Conservation (phyloP, 441 rosid genomes). For the Kokia cookei region DNA sequence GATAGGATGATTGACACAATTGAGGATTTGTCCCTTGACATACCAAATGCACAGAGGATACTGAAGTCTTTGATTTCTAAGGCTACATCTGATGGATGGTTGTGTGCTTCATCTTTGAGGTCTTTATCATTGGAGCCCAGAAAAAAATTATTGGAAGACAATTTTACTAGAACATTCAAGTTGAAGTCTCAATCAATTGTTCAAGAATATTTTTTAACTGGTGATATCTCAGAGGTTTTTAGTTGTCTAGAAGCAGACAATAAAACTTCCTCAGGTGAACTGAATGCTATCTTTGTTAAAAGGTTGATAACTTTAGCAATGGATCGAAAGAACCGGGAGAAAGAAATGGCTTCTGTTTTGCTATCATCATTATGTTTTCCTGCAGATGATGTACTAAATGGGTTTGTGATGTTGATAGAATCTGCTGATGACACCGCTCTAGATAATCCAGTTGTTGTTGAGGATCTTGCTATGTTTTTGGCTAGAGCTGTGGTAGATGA, state of each 20-base stretch:
- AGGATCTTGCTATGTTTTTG: conserved; percentile 83
- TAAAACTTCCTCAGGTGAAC: conserved; percentile 31
- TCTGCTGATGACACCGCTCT: conserved; percentile 82
- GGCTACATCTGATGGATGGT: conserved; percentile 86
- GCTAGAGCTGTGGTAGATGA: conserved; percentile 84
- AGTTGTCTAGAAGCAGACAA: conserved; percentile 59
- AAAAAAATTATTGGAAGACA: conserved; percentile 34
- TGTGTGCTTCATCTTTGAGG: conserved; percentile 70
- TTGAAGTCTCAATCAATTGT: conserved; percentile 59
- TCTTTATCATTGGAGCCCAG: conserved; percentile 33
- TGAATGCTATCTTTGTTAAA: conserved; percentile 70
- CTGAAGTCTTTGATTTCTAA: conserved; percentile 67
- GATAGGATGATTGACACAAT: conserved; percentile 57
- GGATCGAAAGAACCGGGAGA: conserved; percentile 86
- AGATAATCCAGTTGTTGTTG: conserved; percentile 72
- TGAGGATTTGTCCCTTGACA: conserved; percentile 77
- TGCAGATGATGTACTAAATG: conserved; percentile 57
- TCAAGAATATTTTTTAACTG: conserved; percentile 66
- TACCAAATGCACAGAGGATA: conserved; percentile 51
- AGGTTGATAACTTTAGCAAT: conserved; percentile 70
- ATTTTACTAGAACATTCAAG: conserved; percentile 42
- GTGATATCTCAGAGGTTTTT: conserved; percentile 59
- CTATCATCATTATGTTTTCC: conserved; percentile 68
- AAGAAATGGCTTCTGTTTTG: conserved; percentile 82
- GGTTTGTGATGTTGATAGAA: conserved; percentile 63